Percentiles rank a stretch among this genome's conserved stretches.
These are phyloP conservation scores for Ilex paraguariensis DNA, from an alignment of 305 asterid species.

Conservation along the genomic window DNA sequence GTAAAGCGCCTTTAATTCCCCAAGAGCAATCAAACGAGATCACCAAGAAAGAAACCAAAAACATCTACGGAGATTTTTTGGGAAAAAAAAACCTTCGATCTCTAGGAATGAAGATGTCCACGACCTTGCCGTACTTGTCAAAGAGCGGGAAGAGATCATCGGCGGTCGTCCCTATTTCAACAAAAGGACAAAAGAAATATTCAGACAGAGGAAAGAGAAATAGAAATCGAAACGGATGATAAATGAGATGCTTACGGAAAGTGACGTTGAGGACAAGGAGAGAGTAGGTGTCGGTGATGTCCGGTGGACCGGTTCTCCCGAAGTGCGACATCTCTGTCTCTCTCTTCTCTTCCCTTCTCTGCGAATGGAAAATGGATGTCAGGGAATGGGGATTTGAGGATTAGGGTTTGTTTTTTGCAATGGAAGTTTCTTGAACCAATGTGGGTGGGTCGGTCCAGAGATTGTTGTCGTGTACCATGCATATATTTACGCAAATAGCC, in stretches of 20 bases:
- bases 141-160: constrained; percentile 28
- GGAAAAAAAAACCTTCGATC: constrained; percentile 15
- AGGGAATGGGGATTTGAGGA: too few species aligned
- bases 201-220: background rate
- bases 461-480: too few species aligned
- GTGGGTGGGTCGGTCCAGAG: too few species aligned
- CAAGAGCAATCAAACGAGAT: too few species aligned
- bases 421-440: too few species aligned
- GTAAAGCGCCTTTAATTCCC: too few species aligned
- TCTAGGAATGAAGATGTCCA: constrained; percentile 28
- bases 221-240: background rate
- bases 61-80: too few species aligned
- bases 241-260: background rate
- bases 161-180: constrained; percentile 19
- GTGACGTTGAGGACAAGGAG: background rate
- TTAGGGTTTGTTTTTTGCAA: too few species aligned
- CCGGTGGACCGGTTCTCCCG: background rate
- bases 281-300: background rate
- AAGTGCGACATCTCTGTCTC: background rate
- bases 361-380: too few species aligned
- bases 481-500: too few species aligned
- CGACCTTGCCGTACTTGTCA: constrained; percentile 24
- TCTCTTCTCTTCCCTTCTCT: too few species aligned
- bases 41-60: too few species aligned
- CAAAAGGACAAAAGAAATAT: background rate